A percentile compares a stretch with the other conserved stretches of the same genome.
These are phyloP conservation scores for Arthromyces matolae DNA, from an alignment of 768 basidiomycete species.

Conservation along the genomic window DNA sequence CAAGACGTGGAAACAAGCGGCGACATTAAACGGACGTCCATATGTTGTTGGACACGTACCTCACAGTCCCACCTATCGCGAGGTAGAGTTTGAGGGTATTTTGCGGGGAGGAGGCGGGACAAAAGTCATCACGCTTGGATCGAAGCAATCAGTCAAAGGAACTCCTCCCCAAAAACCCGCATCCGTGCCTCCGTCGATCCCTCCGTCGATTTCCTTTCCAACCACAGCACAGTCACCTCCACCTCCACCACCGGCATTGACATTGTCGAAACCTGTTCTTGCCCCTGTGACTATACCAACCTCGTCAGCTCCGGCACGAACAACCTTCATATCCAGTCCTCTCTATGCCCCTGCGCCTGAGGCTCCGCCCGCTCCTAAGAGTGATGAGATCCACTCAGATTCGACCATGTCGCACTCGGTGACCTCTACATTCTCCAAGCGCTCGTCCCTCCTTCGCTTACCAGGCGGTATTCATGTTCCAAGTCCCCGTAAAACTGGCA, in stretches of 20 bases:
- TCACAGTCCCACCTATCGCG: conserved; percentile 49
- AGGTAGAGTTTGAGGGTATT: conserved; percentile 78
- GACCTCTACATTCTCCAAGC: conserved; percentile 34
- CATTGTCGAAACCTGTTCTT: too few species aligned
- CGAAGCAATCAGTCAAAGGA: conserved; percentile 22
- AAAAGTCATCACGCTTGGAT: conserved; percentile 39
- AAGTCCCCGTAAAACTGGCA: conserved; percentile 51
- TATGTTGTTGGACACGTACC: conserved; percentile 64
- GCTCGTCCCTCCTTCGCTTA: conserved; percentile 56
- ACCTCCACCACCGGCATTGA: not conserved
- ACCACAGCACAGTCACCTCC: not conserved
- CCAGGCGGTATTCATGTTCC: conserved; percentile 48
- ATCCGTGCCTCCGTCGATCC: too few species aligned
- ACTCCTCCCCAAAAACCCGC: conserved; percentile 7
- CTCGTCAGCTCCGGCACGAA: conserved; percentile 10
- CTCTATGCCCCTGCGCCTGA: conserved; percentile 21
- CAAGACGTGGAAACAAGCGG: conserved; percentile 76
- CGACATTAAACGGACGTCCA: conserved; percentile 76
- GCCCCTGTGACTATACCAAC: too few species aligned
- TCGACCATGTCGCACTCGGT: conserved; percentile 27
- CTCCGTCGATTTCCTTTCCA: conserved; percentile 5
- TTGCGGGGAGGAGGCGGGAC: conserved; percentile 50
- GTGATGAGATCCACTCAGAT: conserved; percentile 34
- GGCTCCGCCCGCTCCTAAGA: conserved; percentile 23
- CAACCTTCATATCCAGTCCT: conserved; percentile 18